A percentile compares a stretch with the other conserved stretches of the same genome.
phyloP scores from a whole-genome alignment of 352 stramenopile species.

The Hyaloperonospora brassicae region DNA sequence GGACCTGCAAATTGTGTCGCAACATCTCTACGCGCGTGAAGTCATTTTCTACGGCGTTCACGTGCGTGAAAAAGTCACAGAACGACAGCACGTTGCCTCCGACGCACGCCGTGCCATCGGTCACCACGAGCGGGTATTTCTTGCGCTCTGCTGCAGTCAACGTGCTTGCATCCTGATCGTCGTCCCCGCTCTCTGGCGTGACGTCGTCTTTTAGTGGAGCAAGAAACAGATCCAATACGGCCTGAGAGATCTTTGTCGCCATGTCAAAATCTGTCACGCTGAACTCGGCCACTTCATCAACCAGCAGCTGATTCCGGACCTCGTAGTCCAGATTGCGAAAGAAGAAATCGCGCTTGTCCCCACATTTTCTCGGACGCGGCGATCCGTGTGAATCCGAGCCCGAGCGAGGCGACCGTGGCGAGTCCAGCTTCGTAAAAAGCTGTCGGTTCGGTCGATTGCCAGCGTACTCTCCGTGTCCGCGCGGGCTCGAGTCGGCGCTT shows the following conservation, averaged over 20 bases:
- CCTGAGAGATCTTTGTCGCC: slow-evolving; percentile 62
- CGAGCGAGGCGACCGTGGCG: slow-evolving; percentile 19
- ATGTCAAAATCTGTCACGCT: slow-evolving; percentile 79
- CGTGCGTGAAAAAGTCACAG: slow-evolving; percentile 64
- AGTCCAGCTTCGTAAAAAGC: slow-evolving; percentile 16
- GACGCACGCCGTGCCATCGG: slow-evolving; percentile 72
- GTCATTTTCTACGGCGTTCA: slow-evolving; percentile 73
- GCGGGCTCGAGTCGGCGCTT: slow-evolving; percentile 18
- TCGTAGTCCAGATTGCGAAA: slow-evolving; percentile 69
- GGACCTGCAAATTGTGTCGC: slow-evolving; percentile 58
- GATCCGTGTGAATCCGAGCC: slow-evolving; percentile 19
- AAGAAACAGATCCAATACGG: slow-evolving; percentile 41
- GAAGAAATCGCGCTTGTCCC: slow-evolving; percentile 81
- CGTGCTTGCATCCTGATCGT: slow-evolving; percentile 11
- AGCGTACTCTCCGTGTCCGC: slow-evolving; percentile 12
- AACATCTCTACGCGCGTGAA: slow-evolving; percentile 58
- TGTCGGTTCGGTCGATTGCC: slow-evolving; percentile 11
- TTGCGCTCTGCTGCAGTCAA: slow-evolving; percentile 9
- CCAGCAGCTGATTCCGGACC: slow-evolving; percentile 54
- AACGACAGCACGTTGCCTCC: slow-evolving; percentile 78
- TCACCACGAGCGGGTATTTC: slow-evolving; percentile 49
- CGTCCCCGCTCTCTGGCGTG: slow-evolving; percentile 8
- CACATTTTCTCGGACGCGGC: slow-evolving; percentile 38
- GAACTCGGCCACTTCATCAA: slow-evolving; percentile 71
- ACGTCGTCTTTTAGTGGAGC: slow-evolving; percentile 9